These are phyloP conservation scores for Suhomyces sp. DNA, from an alignment of 805 yeast species.

Conservation along the genomic window DNA sequence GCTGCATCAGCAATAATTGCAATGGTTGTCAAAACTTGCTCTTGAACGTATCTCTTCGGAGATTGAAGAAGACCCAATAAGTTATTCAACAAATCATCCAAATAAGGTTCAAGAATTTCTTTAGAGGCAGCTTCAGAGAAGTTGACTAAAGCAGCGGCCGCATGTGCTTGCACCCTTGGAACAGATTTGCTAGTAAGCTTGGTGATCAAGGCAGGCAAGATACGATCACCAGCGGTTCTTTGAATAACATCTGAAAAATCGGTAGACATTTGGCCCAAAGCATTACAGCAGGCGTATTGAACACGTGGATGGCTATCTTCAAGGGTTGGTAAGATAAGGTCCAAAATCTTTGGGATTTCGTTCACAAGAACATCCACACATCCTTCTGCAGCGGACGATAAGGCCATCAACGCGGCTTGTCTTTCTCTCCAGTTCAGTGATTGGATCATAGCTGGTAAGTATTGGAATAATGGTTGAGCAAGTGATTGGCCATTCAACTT, in stretches of 20 bases:
- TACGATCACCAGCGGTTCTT: conserved; percentile 69
- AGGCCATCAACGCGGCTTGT: conserved; percentile 95
- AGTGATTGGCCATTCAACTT: conserved; percentile 78
- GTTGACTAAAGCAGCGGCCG: conserved; percentile 97
- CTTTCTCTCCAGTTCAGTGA: conserved; percentile 88
- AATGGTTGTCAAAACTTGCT: conserved; percentile 93
- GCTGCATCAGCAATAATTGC: conserved; percentile 98
- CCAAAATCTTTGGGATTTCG: conserved; percentile 78
- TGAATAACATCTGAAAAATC: conserved; percentile 92
- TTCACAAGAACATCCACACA: conserved; percentile 82
- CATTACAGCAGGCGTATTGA: conserved; percentile 96
- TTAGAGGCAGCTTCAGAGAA: conserved; percentile 89
- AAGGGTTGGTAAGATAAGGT: conserved; percentile 80
- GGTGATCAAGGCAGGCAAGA: conserved; percentile 85
- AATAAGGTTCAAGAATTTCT: conserved; percentile 86
- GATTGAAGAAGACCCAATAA: conserved; percentile 74
- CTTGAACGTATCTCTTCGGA: conserved; percentile 92
- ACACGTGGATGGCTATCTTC: conserved; percentile 89
- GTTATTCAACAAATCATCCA: conserved; percentile 75
- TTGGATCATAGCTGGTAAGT: conserved; percentile 76
- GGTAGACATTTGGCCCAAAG: conserved; percentile 93
- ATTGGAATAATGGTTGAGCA: conserved; percentile 83
- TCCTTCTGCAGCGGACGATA: conserved; percentile 96
- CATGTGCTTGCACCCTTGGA: conserved; percentile 95
- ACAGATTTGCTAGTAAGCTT: conserved; percentile 70